Base-by-base conservation (phyloP, 2,329 filamentous ascomycete genomes). In the Keithomyces neogunnii region DNA sequence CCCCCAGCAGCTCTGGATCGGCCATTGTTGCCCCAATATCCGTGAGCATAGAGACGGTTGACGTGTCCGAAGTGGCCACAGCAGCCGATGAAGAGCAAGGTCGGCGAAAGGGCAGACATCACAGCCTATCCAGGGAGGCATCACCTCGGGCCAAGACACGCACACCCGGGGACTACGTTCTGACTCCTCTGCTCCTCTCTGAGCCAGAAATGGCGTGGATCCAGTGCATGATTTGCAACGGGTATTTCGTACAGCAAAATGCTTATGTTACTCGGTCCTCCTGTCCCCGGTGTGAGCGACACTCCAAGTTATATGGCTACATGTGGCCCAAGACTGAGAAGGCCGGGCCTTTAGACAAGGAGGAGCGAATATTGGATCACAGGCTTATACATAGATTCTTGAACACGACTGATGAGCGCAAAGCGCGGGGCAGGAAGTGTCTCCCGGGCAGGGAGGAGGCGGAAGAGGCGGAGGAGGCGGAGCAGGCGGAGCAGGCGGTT, bases 261-360 rank as follows among this genome's bases (percentile, higher is more conserved):
- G 89, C 89, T 0, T 96, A 95, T 66, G 85, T 85, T 57, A 96
- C 91, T 1, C 82, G 86, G 49, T 84, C 86, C 47, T 86, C 89
- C 13, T 99, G 93, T 65, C 91, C 89, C 3, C 82, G 93, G 5
- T 99, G 93, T 67, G 93, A 99, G 70, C 82, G 93, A 0, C 93
- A 99, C 64, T 95, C 88, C 13, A 97, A 95, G 71, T 73, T 99
- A 1, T 99, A 97, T 65, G 95, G 95, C 0, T 96, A 88, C 63
- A 77, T 86, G 52, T 99, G 93, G 93, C 93, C 93, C 5, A 96
- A 99, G 73, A 97, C 93, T 0, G 87, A 96, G 53, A 86, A 78
- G 55, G 82, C 86, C 30, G 88, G 88, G 1, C 81, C 82, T 13
- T 68, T 79, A 26, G 93, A 97, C 63, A 84, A 80, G 52, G 82